Conservation (phyloP, 2,329 filamentous ascomycete genomes). For the Hymenoscyphus fructigenus region DNA sequence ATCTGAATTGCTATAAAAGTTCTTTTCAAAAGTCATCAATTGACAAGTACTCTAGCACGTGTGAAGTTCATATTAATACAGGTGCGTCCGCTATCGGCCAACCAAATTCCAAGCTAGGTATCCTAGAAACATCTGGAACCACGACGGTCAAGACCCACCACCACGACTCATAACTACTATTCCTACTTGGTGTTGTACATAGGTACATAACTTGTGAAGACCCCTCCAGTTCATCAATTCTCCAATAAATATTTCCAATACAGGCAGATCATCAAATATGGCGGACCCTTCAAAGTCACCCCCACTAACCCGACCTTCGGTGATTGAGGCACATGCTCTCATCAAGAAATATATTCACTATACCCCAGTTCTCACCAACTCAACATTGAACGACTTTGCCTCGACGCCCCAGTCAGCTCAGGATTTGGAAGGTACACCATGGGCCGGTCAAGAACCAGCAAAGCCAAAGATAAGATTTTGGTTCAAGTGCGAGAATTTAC, state of each 20-base stretch:
- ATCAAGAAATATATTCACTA: conserved; percentile 76
- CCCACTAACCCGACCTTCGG: conserved; percentile 70
- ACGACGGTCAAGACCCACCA: background rate
- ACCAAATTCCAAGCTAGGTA: conserved; percentile 5
- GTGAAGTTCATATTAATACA: conserved; percentile 6
- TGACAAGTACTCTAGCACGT: conserved; percentile 11
- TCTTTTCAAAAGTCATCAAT: conserved; percentile 22
- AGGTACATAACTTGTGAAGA: background rate
- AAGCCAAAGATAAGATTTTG: conserved; percentile 70
- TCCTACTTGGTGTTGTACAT: background rate
- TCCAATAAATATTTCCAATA: background rate
- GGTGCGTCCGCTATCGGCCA: conserved; percentile 25
- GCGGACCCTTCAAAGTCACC: conserved; percentile 53
- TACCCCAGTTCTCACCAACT: conserved; percentile 80
- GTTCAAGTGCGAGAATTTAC: conserved; percentile 96
- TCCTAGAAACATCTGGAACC: background rate
- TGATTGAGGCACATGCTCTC: conserved; percentile 68
- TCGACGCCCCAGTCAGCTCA: conserved; percentile 63
- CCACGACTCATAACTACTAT: background rate
- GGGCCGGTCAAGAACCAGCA: conserved; percentile 55
- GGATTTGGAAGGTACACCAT: conserved; percentile 55
- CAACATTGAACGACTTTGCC: conserved; percentile 71
- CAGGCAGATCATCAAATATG: conserved; percentile 40
- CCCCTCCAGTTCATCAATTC: background rate
- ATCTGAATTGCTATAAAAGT: conserved; percentile 36